These are phyloP conservation scores for Thraustochytrium striatum DNA, from an alignment of 352 stramenopile genomes.

Conservation along the genomic window DNA sequence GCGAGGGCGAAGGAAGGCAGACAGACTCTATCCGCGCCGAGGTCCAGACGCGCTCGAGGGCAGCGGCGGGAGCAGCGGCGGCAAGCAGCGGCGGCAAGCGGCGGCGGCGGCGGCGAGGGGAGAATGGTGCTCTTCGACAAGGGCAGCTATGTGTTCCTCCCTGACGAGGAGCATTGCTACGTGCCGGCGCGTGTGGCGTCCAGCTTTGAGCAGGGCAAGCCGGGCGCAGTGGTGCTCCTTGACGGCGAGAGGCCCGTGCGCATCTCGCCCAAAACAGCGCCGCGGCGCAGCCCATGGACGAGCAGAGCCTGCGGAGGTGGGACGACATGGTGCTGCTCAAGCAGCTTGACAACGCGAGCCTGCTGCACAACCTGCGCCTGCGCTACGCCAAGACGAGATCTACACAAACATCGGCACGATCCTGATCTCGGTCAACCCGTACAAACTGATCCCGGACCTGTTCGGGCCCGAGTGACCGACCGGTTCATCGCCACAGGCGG, in stretches of 20 bases:
- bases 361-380: slow-evolving; percentile 52
- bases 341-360: slow-evolving; percentile 51
- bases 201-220: slow-evolving; percentile 20
- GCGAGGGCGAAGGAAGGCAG: too few species aligned
- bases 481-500: slow-evolving; percentile 52
- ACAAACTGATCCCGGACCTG: slow-evolving; percentile 56
- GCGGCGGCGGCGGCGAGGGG: neutral
- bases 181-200: slow-evolving; percentile 37
- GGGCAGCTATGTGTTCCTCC: slow-evolving; percentile 40
- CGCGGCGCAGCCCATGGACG: slow-evolving; percentile 29
- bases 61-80: neutral
- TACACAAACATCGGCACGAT: slow-evolving; percentile 71
- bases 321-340: slow-evolving; percentile 54
- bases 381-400: slow-evolving; percentile 76
- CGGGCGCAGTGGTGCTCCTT: slow-evolving; percentile 3
- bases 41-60: too few species aligned
- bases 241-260: neutral
- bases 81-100: neutral
- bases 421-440: slow-evolving; percentile 69
- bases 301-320: slow-evolving; percentile 40
- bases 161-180: slow-evolving; percentile 47
- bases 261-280: slow-evolving; percentile 1
- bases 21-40: too few species aligned
- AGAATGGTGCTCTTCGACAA: slow-evolving; percentile 37
- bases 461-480: slow-evolving; percentile 52